phyloP scores from a whole-genome alignment of 129 eudicot species.

The Glebionis coronaria region DNA sequence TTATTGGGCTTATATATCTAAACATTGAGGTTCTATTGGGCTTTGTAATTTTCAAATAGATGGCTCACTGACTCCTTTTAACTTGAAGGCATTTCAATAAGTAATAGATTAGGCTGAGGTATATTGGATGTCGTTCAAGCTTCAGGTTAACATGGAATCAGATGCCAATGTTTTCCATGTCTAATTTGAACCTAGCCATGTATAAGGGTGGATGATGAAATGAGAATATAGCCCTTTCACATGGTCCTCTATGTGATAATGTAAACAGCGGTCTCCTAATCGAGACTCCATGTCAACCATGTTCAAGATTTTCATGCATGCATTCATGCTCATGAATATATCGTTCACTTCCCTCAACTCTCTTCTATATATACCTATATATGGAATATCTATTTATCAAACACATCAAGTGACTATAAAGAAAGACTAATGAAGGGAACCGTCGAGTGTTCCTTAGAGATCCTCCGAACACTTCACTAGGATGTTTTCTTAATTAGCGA shows the following conservation, averaged over 20 bases:
- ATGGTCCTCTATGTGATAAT: conserved; percentile 7
- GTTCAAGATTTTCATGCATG: conserved; percentile 15
- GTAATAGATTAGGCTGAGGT: no score
- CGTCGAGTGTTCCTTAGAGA: conserved; percentile 5
- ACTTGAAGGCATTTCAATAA: no score
- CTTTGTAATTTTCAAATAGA: no score
- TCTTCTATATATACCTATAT: not conserved
- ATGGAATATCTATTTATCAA: not conserved
- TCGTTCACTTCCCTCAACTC: not conserved
- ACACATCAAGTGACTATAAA: not conserved
- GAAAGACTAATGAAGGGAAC: not conserved
- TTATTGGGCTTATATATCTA: no score
- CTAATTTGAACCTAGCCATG: conserved; percentile 10
- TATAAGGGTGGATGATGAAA: not conserved
- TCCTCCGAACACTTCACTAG: conserved; percentile 29
- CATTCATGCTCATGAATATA: not conserved
- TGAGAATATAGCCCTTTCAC: not conserved
- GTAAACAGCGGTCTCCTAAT: not conserved
- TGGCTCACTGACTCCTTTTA: no score
- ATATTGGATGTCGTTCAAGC: no score
- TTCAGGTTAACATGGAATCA: no score
- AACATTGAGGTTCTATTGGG: no score
- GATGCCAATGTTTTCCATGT: no score
- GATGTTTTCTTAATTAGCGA: not conserved
- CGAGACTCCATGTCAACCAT: conserved; percentile 16